A percentile compares a stretch with the other conserved stretches of the same genome.
These are phyloP conservation scores for Basidiobolus meristosporus DNA, from an alignment of 371 early-diverging fungal species.

Conservation along the genomic window DNA sequence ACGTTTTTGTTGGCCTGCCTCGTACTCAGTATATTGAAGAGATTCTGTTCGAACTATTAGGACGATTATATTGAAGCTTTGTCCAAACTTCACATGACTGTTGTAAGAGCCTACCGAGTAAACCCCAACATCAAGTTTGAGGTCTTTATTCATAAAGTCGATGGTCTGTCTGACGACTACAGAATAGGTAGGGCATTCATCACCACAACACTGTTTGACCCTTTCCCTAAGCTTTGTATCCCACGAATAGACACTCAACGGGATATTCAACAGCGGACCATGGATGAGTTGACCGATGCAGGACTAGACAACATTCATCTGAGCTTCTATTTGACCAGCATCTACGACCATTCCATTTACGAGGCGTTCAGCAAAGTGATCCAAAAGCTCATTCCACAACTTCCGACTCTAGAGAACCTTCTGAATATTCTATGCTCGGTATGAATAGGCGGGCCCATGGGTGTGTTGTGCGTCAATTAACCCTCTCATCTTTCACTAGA, in stretches of 20 bases:
- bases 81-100: conserved; percentile 45
- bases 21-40: not conserved
- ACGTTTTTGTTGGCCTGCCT: not conserved
- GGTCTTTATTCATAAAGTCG: conserved; percentile 90
- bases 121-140: conserved; percentile 78
- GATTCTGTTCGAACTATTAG: conserved; percentile 9
- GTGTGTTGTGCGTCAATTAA: not conserved
- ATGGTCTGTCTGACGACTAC: conserved; percentile 85
- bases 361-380: conserved; percentile 91
- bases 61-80: conserved; percentile 78
- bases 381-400: conserved; percentile 74
- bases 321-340: conserved; percentile 76
- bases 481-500: conserved; percentile 18
- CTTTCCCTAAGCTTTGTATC: not conserved
- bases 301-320: conserved; percentile 61
- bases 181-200: conserved; percentile 41
- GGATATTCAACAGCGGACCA: conserved; percentile 77
- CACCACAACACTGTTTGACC: not conserved
- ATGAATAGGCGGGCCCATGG: conserved; percentile 6
- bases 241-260: conserved; percentile 62
- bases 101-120: conserved; percentile 52
- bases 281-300: conserved; percentile 68
- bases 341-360: conserved; percentile 86
- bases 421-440: conserved; percentile 84
- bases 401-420: conserved; percentile 78